These are phyloP conservation scores for Linum tenue DNA, from an alignment of 345 rosid genomes.

Conservation along the genomic window DNA sequence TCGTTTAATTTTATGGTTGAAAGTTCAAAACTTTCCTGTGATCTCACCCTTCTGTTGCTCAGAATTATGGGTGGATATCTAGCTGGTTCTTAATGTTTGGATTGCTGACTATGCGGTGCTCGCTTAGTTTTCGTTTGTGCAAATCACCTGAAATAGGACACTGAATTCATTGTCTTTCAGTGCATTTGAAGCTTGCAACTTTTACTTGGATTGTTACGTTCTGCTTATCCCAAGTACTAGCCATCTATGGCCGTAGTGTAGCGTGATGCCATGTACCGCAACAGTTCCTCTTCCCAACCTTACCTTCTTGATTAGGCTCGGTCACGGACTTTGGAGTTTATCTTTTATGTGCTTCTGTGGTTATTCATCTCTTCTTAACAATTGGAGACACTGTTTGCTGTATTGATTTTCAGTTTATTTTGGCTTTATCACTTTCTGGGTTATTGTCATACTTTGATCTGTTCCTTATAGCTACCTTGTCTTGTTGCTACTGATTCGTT, in stretches of 20 bases:
- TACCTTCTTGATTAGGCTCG: neutral
- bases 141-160: neutral
- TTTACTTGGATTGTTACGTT: neutral
- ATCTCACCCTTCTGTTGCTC: neutral
- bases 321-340: neutral
- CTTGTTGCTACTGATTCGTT: neutral
- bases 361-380: neutral
- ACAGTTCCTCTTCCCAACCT: neutral
- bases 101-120: neutral
- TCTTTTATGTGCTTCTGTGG: neutral
- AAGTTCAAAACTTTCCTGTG: neutral
- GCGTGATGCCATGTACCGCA: neutral
- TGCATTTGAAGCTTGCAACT: neutral
- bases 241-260: neutral
- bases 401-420: neutral
- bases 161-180: neutral
- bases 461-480: neutral
- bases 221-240: too few species aligned
- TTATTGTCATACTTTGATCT: neutral
- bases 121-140: neutral
- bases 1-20: neutral
- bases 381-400: neutral
- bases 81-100: neutral
- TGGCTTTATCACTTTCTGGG: neutral
- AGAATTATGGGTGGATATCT: neutral